Evolutionary conservation across 2,329 filamentous ascomycete species (phyloP).

Genomic region (Penicillium nordicum): DNA sequence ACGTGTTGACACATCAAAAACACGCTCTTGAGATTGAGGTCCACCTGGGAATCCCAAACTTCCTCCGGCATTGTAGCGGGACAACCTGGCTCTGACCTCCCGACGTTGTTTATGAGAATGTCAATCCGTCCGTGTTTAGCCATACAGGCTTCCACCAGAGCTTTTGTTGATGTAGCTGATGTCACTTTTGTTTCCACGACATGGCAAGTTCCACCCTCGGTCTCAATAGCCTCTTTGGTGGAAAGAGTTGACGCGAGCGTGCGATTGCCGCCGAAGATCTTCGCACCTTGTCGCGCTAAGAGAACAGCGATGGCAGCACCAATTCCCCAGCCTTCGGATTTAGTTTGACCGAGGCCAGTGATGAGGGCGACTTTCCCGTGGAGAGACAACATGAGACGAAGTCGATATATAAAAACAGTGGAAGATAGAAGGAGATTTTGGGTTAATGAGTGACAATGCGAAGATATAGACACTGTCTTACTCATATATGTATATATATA

Average conservation of each 20-base stretch:
- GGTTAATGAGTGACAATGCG: no score
- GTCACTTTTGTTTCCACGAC: conserved; percentile 53
- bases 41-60: conserved; percentile 52
- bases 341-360: conserved; percentile 36
- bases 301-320: conserved; percentile 50
- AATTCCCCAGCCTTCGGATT: conserved; percentile 48
- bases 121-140: conserved; percentile 55
- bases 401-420: neutral
- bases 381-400: neutral
- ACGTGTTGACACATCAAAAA: conserved; percentile 51
- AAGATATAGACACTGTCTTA: neutral
- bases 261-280: no score
- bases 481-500: neutral
- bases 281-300: conserved; percentile 31
- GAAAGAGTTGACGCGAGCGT: no score
- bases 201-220: conserved; percentile 34
- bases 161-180: conserved; percentile 50
- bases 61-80: conserved; percentile 50
- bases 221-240: conserved; percentile 37
- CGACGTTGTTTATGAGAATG: conserved; percentile 61
- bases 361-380: conserved; percentile 24
- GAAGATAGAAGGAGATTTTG: neutral
- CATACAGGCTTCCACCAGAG: conserved; percentile 52
- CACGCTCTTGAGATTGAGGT: conserved; percentile 56
- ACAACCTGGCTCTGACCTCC: conserved; percentile 53